Evolutionary conservation across 2,329 filamentous ascomycete genomes (phyloP), one percentile per base, ranked within the genome.

Genomic region (Graphium sp.): DNA sequence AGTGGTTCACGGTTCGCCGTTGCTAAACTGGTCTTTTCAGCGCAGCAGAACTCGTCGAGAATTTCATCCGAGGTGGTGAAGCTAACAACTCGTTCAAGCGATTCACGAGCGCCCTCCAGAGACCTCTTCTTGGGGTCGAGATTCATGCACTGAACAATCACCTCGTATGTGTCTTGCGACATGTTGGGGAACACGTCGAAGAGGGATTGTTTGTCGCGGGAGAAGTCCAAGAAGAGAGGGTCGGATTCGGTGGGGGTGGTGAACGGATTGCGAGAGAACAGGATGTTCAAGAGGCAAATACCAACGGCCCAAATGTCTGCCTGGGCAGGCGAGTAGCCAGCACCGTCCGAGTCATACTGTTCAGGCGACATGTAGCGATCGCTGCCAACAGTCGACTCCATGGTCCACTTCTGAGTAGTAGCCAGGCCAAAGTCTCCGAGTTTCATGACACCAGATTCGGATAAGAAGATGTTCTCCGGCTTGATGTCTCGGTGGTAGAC

Each of bases 281-380:
- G 64, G 36, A 95, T 79, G 58, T 98, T 98, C 46, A 98, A 67
- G 38, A 98, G 61, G 52, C 89, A 94, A 53, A 98, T 87, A 37
- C 89, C 89, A 46, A 98, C 80, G 32, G 89, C 84, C 89, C 89
- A 98, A 41, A 94, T 74, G 50, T 98, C 89, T 29, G 89, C 89
- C 55, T 89, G 74, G 25, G 82, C 81, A 26, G 89, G 85, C 32
- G 83, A 87, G 56, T 98, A 98, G 34, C 89, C 89, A 37, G 69
- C 72, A 36, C 75, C 76, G 40, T 75, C 72, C 30, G 85, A 84
- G 49, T 95, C 87, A 44, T 89, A 95, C 53, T 98, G 89, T 55
- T 98, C 89, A 5, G 89, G 89, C 32, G 89, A 85, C 89, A 98
- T 98, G 59, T 98, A 98, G 32, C 89, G 83, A 49, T 98, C 89